Conservation (phyloP, 805 yeast genomes). For the Sugiyamaella qingdaonensis region DNA sequence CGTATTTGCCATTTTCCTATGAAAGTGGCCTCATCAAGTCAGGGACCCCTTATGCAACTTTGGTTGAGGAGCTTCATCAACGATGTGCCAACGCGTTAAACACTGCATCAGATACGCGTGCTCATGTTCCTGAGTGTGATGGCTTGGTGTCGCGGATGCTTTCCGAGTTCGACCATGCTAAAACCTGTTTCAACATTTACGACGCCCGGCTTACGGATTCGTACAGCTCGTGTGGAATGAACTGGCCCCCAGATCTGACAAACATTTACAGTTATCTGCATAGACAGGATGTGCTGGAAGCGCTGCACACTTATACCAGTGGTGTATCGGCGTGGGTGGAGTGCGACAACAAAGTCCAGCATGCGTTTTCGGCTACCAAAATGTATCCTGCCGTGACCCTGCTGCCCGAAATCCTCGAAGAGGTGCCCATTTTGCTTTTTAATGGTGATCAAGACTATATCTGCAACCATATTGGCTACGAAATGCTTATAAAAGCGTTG, state of each 20-base stretch:
- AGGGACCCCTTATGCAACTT: conserved; percentile 19
- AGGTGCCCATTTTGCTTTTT: conserved; percentile 63
- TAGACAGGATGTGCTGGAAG: conserved; percentile 42
- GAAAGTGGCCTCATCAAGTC: conserved; percentile 52
- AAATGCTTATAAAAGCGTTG: conserved; percentile 56
- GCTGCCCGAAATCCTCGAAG: conserved; percentile 59
- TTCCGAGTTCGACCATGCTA: conserved; percentile 25
- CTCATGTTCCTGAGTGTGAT: conserved; percentile 33
- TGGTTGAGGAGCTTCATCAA: conserved; percentile 21
- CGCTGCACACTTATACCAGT: conserved; percentile 45
- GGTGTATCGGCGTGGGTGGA: conserved; percentile 62
- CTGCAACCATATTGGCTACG: conserved; percentile 78
- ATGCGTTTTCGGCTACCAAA: conserved; percentile 45
- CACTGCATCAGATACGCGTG: conserved; percentile 16
- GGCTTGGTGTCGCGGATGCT: conserved; percentile 38
- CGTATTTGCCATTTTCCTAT: conserved; percentile 68
- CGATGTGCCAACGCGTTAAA: conserved; percentile 29
- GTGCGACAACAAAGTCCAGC: conserved; percentile 61
- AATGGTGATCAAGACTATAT: conserved; percentile 87
- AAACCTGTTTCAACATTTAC: conserved; percentile 74
- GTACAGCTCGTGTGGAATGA: conserved; percentile 83
- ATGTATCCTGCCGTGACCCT: conserved; percentile 60
- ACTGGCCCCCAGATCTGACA: conserved; percentile 75
- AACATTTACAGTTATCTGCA: conserved; percentile 48
- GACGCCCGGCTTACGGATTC: conserved; percentile 67